Evolutionary conservation across 257 asterid species (phyloP).

Genomic region (Anisodus tanguticus): DNA sequence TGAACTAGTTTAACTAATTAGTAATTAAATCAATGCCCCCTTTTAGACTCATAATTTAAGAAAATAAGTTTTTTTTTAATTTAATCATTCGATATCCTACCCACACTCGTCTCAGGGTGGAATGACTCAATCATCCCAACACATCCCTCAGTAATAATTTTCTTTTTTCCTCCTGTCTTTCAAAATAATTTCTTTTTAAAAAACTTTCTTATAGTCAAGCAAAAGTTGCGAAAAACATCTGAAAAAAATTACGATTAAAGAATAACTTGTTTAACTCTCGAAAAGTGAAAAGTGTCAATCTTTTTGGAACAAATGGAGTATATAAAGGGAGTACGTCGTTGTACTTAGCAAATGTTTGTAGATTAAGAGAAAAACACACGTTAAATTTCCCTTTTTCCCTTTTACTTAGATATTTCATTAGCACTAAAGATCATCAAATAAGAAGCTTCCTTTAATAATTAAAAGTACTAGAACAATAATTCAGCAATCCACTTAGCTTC

Average conservation of each 20-base stretch:
- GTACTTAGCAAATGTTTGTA: neutral
- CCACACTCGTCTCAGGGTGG: neutral
- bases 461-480: neutral
- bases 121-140: neutral
- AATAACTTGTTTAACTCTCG: too few relatives aligned
- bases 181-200: neutral
- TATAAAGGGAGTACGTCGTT: neutral
- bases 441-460: slow-evolving; percentile 25
- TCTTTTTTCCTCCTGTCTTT: neutral
- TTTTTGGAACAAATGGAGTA: neutral
- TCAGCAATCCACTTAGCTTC: slow-evolving; percentile 3
- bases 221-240: neutral
- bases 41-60: neutral
- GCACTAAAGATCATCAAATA: neutral
- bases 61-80: neutral
- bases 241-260: too few relatives aligned
- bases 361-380: neutral
- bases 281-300: too few relatives aligned
- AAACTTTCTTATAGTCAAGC: too few relatives aligned
- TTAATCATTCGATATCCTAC: neutral
- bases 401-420: neutral
- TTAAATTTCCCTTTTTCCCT: too few relatives aligned
- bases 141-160: too few relatives aligned
- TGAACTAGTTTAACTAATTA: neutral
- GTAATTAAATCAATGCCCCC: neutral